A percentile compares a stretch with the other conserved stretches of the same genome.
phyloP scores from a whole-genome alignment of 208 protist species.

The Acanthamoeba royreba region DNA sequence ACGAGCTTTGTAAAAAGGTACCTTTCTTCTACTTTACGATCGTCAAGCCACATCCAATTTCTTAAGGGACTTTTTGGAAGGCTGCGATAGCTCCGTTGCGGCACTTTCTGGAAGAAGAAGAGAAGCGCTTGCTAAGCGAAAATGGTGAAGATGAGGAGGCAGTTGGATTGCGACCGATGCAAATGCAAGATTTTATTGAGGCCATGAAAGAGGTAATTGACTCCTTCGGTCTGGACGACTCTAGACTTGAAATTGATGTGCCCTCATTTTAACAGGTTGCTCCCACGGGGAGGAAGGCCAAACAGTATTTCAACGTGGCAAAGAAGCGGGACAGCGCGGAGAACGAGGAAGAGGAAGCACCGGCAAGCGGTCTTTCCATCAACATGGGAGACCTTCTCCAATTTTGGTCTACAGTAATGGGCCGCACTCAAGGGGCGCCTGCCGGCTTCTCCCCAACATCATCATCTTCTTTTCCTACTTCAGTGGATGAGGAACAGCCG shows the following conservation, averaged over 20 bases:
- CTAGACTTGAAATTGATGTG: background rate
- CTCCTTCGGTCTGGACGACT: background rate
- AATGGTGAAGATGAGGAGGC: background rate
- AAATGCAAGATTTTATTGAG: conserved; percentile 1
- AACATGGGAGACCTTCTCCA: background rate
- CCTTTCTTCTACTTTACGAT: background rate
- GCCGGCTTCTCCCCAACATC: background rate
- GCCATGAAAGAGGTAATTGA: background rate
- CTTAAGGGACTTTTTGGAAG: background rate
- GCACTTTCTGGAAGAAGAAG: background rate
- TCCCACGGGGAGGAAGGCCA: background rate
- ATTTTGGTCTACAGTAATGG: background rate
- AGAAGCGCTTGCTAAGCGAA: background rate
- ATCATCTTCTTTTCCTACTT: background rate
- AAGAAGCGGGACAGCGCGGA: background rate
- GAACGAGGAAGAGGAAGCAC: background rate
- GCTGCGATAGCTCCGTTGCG: background rate
- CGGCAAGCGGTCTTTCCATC: background rate
- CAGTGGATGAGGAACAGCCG: background rate
- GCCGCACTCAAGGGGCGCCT: no score
- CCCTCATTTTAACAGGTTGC: background rate
- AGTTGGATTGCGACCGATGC: background rate
- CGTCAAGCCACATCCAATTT: background rate
- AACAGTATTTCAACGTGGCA: background rate
- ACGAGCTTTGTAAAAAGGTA: conserved; percentile 34